phyloP scores from a whole-genome alignment of 768 basidiomycete species.

The Boletus subparvulus region DNA sequence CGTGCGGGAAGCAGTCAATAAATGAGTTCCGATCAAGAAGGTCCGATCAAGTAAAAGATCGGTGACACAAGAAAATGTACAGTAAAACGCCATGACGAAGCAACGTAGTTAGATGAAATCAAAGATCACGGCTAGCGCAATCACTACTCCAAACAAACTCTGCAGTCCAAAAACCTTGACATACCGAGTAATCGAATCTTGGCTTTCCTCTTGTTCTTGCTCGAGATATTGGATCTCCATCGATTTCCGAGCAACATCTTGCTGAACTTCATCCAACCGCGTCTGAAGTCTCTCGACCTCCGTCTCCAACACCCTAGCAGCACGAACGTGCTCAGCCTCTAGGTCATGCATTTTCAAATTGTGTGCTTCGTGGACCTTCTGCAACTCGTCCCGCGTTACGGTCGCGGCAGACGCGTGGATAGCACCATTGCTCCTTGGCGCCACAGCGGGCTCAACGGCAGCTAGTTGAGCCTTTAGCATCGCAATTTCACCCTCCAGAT shows the following conservation, averaged over 20 bases:
- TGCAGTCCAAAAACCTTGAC: constrained; percentile 60
- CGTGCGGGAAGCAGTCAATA: constrained; percentile 36
- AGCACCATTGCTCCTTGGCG: constrained; percentile 58
- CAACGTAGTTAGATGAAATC: constrained; percentile 44
- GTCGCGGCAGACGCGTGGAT: constrained; percentile 36
- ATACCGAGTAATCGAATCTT: constrained; percentile 78
- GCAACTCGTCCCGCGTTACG: constrained; percentile 75
- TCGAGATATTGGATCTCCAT: constrained; percentile 84
- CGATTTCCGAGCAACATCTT: constrained; percentile 63
- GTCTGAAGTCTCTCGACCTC: constrained; percentile 54
- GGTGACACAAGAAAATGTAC: constrained; percentile 19
- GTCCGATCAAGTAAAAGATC: constrained; percentile 15
- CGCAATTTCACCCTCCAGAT: constrained; percentile 75
- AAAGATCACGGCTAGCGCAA: constrained; percentile 56
- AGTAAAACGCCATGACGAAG: constrained; percentile 16
- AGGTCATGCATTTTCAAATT: constrained; percentile 77
- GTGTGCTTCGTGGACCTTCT: constrained; percentile 79
- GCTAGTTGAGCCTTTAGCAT: constrained; percentile 57
- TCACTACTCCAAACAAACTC: constrained; percentile 50
- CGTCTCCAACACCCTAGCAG: constrained; percentile 49
- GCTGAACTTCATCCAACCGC: constrained; percentile 54
- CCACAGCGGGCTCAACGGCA: constrained; percentile 43
- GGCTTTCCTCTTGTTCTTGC: constrained; percentile 73
- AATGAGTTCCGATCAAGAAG: constrained; percentile 30
- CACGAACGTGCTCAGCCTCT: constrained; percentile 64